Evolutionary conservation across 495 filamentous ascomycete genomes (phyloP).

Genomic region (Viridothelium virens): DNA sequence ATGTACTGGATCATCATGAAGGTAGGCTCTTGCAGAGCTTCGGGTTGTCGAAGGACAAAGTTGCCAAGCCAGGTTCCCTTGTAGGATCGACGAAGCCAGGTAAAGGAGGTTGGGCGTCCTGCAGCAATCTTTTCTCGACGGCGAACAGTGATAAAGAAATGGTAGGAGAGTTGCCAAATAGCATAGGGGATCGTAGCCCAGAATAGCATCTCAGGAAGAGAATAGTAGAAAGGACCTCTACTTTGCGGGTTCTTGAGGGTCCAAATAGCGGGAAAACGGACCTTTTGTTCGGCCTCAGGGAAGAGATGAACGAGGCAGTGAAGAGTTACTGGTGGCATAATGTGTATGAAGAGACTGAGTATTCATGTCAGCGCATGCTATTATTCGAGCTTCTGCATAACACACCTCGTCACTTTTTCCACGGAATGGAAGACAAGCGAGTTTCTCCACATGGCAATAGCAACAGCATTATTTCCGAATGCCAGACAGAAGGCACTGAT

Average conservation of each 20-base stretch:
- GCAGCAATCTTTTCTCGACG: conserved; percentile 91
- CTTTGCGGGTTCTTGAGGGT: conserved; percentile 66
- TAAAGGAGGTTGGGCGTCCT: conserved; percentile 90
- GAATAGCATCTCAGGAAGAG: conserved; percentile 72
- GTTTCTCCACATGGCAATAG: conserved; percentile 99
- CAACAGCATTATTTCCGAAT: conserved; percentile 92
- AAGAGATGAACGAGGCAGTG: conserved; percentile 88
- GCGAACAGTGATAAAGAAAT: conserved; percentile 87
- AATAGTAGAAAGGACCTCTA: conserved; percentile 67
- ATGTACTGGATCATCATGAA: conserved; percentile 95
- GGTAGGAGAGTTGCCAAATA: conserved; percentile 85
- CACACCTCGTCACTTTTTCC: conserved; percentile 83
- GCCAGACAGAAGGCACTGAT: conserved; percentile 89
- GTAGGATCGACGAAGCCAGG: conserved; percentile 90
- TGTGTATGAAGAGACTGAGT: conserved; percentile 84
- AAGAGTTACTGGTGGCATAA: conserved; percentile 90
- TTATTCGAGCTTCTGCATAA: conserved; percentile 10
- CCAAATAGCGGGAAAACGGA: conserved; percentile 80
- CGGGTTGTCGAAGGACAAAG: conserved; percentile 70
- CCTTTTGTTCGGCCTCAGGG: conserved; percentile 51
- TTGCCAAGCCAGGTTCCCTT: conserved; percentile 79
- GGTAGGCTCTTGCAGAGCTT: conserved; percentile 68
- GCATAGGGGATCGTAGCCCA: conserved; percentile 92
- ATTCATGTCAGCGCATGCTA: not conserved
- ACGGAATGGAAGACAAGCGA: conserved; percentile 95